Evolutionary conservation across 164 flowering plant species (phyloP), one percentile per base, ranked within the genome.

Genomic region (Tinospora cordifolia): DNA sequence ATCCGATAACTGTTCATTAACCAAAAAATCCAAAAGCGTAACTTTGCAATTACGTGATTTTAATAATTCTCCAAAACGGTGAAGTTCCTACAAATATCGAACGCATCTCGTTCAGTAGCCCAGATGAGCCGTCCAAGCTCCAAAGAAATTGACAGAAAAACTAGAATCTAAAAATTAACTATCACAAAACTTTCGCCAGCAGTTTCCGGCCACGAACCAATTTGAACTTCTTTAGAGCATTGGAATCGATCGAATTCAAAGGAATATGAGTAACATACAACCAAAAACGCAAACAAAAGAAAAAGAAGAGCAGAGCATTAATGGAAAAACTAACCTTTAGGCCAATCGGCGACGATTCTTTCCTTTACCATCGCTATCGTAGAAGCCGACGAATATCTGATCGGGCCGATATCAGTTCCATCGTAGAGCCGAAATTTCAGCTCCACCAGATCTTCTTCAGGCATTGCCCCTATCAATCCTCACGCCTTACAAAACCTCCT

Each of bases 361-460:
- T 85, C 88, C 83, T 87, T 87, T 39, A 87, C 79, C 84, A 80
- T 82, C 57, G 85, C 87, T 24, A 87, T 77, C 0, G 88, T 87
- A 7, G 87, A 78, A 2, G 90, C 79, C 21, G 87, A 74, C 13
- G 88, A 83, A 69, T 84, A 85, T 65, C 81, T 84, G 67, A 85
- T 82, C 30, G 90, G 90, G 58, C 90, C 90, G 47, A 87, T 82
- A 65, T 87, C 90, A 2, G 88, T 72, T 74, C 90, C 90, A 81
- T 87, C 90, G 26, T 76, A 82, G 66, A 87, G 77, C 44, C 90
- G 73, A 71, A 87, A 87, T 74, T 82, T 87, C 11, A 87, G 79
- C 74, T 87, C 88, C 19, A 87, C 81, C 72, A 85, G 78, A 69
- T 87, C 90, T 71, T 83, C 90, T 63, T 83, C 88, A 71, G 87